These are phyloP conservation scores for Leishmania tarentolae DNA, from an alignment of 208 protist species.

Conservation along the genomic window DNA sequence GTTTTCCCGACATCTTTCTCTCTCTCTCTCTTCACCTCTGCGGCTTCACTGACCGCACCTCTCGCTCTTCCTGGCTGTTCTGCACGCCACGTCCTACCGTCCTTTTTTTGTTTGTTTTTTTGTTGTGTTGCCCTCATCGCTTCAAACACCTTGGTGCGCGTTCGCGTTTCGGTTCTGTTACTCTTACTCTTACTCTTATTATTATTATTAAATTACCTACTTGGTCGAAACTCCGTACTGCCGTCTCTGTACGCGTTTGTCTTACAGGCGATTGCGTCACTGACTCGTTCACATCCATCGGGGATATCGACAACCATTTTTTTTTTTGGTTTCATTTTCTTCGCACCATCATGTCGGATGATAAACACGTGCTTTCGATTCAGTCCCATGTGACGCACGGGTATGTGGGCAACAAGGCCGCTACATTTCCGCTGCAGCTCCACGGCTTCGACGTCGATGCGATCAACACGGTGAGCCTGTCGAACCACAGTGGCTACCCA, in stretches of 20 bases:
- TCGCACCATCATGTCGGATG: constrained; percentile 17
- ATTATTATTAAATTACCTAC: background rate
- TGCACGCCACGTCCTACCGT: background rate
- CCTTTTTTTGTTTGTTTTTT: background rate
- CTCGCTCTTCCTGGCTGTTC: background rate
- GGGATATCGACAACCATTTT: too few relatives aligned
- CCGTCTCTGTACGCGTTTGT: background rate
- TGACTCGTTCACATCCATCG: background rate
- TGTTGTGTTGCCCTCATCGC: too few relatives aligned
- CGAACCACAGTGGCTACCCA: constrained; percentile 95
- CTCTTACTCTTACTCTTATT: background rate
- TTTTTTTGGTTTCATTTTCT: background rate
- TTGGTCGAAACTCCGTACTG: background rate
- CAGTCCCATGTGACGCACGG: constrained; percentile 96
- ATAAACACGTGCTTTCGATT: constrained; percentile 91
- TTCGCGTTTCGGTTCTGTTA: background rate
- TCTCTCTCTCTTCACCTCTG: background rate
- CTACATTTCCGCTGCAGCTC: constrained; percentile 94
- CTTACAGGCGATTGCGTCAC: background rate
- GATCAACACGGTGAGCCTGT: constrained; percentile 95
- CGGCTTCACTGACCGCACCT: background rate
- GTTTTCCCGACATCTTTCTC: background rate
- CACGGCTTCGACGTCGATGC: constrained; percentile 95
- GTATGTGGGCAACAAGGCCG: constrained; percentile 96
- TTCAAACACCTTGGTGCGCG: background rate